These are phyloP conservation scores for Alternaria novae-zelandiae DNA, from an alignment of 2,329 filamentous ascomycete genomes.

Conservation along the genomic window DNA sequence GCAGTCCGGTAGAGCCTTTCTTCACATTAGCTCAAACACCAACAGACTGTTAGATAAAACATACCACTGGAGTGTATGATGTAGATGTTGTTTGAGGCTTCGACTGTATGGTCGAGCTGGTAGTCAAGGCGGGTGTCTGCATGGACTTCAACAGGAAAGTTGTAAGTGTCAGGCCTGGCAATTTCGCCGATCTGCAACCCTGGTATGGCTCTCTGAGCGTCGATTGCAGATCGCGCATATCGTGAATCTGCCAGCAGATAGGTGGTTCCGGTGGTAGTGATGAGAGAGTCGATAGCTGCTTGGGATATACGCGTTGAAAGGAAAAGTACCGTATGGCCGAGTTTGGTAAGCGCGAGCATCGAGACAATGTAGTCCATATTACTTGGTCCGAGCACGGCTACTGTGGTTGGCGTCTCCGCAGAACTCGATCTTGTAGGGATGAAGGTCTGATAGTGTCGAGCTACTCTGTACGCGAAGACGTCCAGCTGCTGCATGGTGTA, in stretches of 20 bases:
- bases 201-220: constrained; percentile 15
- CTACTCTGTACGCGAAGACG: constrained; percentile 41
- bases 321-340: constrained; percentile 63
- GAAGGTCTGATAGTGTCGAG: constrained; percentile 28
- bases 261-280: constrained; percentile 29
- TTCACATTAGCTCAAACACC: not conserved
- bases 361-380: constrained; percentile 63
- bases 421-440: constrained; percentile 26
- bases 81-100: constrained; percentile 26
- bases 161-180: constrained; percentile 14
- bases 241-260: constrained; percentile 29
- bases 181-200: constrained; percentile 21
- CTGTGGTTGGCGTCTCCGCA: constrained; percentile 27
- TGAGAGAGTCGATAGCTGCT: constrained; percentile 58
- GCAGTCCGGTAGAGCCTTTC: constrained; percentile 64
- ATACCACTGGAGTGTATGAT: constrained; percentile 37
- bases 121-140: constrained; percentile 33
- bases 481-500: constrained; percentile 58
- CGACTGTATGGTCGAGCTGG: constrained; percentile 25
- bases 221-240: constrained; percentile 44
- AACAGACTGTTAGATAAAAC: constrained; percentile 11
- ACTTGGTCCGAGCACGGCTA: constrained; percentile 61
- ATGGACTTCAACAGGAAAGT: constrained; percentile 34
- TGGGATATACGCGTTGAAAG: constrained; percentile 62
- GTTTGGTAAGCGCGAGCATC: constrained; percentile 60